Evolutionary conservation across 495 filamentous ascomycete genomes (phyloP).

Genomic region (Aspergillus wentii): DNA sequence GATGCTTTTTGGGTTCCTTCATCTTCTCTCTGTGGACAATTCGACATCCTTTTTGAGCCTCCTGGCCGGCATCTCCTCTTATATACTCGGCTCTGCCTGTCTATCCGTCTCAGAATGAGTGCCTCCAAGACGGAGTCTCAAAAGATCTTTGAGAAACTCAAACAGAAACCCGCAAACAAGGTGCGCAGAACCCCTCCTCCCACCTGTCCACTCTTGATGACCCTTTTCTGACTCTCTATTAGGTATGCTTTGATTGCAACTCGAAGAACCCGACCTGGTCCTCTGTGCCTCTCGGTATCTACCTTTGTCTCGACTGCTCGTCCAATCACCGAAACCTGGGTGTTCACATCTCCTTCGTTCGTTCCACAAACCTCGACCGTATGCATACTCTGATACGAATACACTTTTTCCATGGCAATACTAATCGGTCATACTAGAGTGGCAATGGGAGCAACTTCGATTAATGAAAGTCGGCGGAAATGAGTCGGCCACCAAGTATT

Average conservation of each 20-base stretch:
- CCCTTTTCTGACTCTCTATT: constrained; percentile 7
- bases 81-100: constrained; percentile 1
- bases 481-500: constrained; percentile 96
- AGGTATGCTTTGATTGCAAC: constrained; percentile 97
- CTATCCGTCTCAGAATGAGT: constrained; percentile 52
- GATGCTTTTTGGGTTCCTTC: constrained; percentile 16
- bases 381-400: constrained; percentile 35
- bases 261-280: constrained; percentile 98
- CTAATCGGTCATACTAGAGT: constrained; percentile 56
- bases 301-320: constrained; percentile 96
- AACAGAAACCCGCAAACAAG: constrained; percentile 89
- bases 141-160: constrained; percentile 97
- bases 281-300: constrained; percentile 94
- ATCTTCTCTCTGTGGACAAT: constrained; percentile 12
- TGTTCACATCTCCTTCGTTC: constrained; percentile 95
- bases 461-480: constrained; percentile 99
- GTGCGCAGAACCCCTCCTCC: constrained; percentile 45
- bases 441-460: constrained; percentile 98
- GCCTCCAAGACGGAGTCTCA: constrained; percentile 93
- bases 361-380: constrained; percentile 97
- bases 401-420: not conserved
- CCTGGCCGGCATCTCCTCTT: not conserved
- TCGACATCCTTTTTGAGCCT: constrained; percentile 4
- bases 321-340: constrained; percentile 87
- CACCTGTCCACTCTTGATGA: constrained; percentile 13